Evolutionary conservation across 352 stramenopile species (phyloP).

Genomic region (Phytophthora nicotianae): DNA sequence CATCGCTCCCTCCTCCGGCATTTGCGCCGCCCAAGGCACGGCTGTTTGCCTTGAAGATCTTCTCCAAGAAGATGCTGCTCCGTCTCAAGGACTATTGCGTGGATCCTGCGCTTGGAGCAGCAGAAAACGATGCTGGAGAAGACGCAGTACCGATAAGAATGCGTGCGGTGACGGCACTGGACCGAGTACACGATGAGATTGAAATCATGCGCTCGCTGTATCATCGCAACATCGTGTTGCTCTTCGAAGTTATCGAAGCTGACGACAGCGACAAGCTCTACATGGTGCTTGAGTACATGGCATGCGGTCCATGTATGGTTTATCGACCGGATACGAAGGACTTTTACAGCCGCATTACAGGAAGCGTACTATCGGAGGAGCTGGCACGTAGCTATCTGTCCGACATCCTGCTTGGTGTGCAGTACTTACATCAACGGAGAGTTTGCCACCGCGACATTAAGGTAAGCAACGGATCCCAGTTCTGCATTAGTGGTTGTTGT

Average conservation of each 20-base stretch:
- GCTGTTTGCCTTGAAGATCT: slow-evolving; percentile 86
- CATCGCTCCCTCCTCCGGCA: slow-evolving; percentile 8
- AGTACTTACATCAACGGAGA: slow-evolving; percentile 75
- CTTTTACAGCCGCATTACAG: slow-evolving; percentile 73
- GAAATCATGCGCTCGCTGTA: slow-evolving; percentile 89
- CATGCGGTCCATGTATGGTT: slow-evolving; percentile 78
- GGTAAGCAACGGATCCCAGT: slow-evolving; percentile 34
- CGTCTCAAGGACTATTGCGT: slow-evolving; percentile 84
- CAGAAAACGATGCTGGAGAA: neutral
- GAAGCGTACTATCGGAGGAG: slow-evolving; percentile 57
- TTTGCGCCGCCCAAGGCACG: slow-evolving; percentile 35
- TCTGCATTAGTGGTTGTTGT: neutral
- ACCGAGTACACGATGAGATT: slow-evolving; percentile 86
- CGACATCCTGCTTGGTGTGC: slow-evolving; percentile 80
- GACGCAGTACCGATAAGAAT: slow-evolving; percentile 39
- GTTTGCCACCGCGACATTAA: slow-evolving; percentile 92
- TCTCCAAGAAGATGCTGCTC: slow-evolving; percentile 74
- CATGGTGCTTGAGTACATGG: slow-evolving; percentile 90
- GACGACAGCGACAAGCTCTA: slow-evolving; percentile 82
- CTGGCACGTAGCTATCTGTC: slow-evolving; percentile 66
- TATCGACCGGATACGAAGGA: slow-evolving; percentile 69
- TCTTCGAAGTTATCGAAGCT: slow-evolving; percentile 92
- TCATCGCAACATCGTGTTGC: slow-evolving; percentile 90
- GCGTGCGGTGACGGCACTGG: slow-evolving; percentile 79
- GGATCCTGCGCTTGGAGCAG: slow-evolving; percentile 16